Percentiles rank a stretch among this genome's conserved stretches.
Evolutionary conservation across 176 grass and related monocot species (phyloP).

Genomic region (Cocos nucifera): DNA sequence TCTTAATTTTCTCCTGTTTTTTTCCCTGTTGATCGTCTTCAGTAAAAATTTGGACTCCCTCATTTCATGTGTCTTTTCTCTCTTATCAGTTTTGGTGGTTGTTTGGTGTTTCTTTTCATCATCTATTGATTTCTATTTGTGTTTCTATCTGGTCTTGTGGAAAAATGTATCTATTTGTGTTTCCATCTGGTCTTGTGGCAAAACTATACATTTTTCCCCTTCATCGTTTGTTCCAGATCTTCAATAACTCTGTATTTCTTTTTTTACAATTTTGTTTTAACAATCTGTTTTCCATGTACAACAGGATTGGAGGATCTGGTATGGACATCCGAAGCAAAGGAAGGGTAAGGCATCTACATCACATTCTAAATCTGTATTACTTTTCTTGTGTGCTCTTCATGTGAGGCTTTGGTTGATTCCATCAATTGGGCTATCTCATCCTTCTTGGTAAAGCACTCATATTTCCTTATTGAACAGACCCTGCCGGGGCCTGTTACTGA

Average conservation of each 20-base stretch:
- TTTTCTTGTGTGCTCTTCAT: no score
- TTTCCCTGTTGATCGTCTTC: no score
- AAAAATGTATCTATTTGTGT: neutral
- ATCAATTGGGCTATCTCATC: neutral
- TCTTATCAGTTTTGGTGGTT: neutral
- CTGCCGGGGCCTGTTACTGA: conserved; percentile 58
- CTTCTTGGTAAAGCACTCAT: conserved; percentile 1
- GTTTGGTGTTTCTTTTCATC: neutral
- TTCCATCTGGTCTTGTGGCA: neutral
- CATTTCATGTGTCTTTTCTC: neutral
- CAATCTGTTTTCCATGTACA: neutral
- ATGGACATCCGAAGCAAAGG: conserved; percentile 98
- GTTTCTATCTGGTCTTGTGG: neutral
- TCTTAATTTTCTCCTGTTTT: neutral
- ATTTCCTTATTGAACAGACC: conserved; percentile 48
- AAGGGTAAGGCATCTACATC: conserved; percentile 43
- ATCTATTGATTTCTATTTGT: conserved; percentile 1
- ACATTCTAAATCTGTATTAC: no score
- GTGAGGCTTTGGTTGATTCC: no score
- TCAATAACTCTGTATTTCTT: conserved; percentile 4
- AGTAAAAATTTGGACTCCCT: neutral
- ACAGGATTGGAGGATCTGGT: conserved; percentile 98
- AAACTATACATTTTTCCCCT: neutral
- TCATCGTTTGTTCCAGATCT: neutral
- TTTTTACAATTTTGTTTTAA: neutral